These are phyloP conservation scores for Apiospora pterosperma DNA, from an alignment of 2,329 filamentous ascomycete species.

Conservation along the genomic window DNA sequence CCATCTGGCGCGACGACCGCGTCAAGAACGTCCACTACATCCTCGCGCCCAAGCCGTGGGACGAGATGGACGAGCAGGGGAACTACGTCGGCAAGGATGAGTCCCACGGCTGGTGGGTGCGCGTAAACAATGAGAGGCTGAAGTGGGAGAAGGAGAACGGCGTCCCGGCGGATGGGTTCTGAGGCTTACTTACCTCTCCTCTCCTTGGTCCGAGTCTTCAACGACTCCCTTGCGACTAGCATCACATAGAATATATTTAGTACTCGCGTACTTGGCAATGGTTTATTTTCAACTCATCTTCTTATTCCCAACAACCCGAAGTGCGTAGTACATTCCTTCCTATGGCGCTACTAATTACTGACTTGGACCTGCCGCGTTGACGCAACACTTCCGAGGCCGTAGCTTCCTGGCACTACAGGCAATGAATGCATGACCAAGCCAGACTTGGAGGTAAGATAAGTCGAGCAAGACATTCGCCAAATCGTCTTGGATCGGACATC, in stretches of 20 bases:
- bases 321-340: too few species aligned
- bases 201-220: not conserved
- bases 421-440: too few species aligned
- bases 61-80: constrained; percentile 43
- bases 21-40: constrained; percentile 64
- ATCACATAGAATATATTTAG: not conserved
- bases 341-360: too few species aligned
- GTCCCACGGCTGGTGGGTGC: constrained; percentile 55
- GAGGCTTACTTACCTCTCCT: not conserved
- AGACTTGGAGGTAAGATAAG: too few species aligned
- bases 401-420: too few species aligned
- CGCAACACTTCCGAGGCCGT: too few species aligned
- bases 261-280: not conserved
- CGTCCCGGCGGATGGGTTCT: constrained; percentile 32
- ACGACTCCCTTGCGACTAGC: not conserved
- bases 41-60: constrained; percentile 59
- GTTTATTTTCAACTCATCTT: not conserved
- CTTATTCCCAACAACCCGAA: too few species aligned
- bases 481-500: not conserved
- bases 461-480: too few species aligned
- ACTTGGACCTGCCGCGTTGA: too few species aligned
- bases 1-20: constrained; percentile 54
- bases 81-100: constrained; percentile 42
- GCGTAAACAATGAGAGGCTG: constrained; percentile 43
- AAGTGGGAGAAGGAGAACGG: constrained; percentile 35